Evolutionary conservation across 805 yeast species (phyloP), one percentile per base, ranked within the genome.

Genomic region (Vanderwaltozyma verrucispora): DNA sequence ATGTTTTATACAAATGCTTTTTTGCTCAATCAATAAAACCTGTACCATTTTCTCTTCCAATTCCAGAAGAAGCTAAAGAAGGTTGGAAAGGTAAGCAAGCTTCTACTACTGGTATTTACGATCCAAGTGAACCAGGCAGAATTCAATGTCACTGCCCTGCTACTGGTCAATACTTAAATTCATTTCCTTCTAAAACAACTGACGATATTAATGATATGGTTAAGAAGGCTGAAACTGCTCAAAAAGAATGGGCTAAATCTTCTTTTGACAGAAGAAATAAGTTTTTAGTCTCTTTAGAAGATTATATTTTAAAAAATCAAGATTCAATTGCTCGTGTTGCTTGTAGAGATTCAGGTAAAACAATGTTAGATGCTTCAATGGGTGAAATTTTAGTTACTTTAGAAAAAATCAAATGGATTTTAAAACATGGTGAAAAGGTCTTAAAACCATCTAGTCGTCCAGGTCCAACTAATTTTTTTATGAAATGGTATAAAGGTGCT

Each of bases 121-220:
- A 74, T 39, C 69, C 71, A 2, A 72, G 71, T 18, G 87, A 81
- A 37, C 83, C 89, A 2, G 68, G 64, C 16, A 67, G 61, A 45
- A 83, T 89, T 43, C 88, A 85, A 53, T 75, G 88, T 43, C 81
- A 84, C 57, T 89, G 98, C 62, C 98, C 98, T 3, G 96, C 97
- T 0, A 92, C 97, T 0, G 94, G 96, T 25, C 96, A 86, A 60
- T 77, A 65, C 44, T 65, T 89, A 46, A 97, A 95, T 1, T 68
- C 77, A 17, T 79, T 77, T 48, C 63, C 69, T 34, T 77, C 85
- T 2, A 73, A 76, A 39, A 62, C 80, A n/a, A 67, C 65, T 33
- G 71, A 69, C 3, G 92, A 86, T 32, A 82, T 92, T 58, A 89
- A 89, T 54, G 47, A 50, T 5, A 69, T 76, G 39, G 75, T 92